phyloP scores from a whole-genome alignment of 2,329 filamentous ascomycete genomes.

The Alternaria atra region DNA sequence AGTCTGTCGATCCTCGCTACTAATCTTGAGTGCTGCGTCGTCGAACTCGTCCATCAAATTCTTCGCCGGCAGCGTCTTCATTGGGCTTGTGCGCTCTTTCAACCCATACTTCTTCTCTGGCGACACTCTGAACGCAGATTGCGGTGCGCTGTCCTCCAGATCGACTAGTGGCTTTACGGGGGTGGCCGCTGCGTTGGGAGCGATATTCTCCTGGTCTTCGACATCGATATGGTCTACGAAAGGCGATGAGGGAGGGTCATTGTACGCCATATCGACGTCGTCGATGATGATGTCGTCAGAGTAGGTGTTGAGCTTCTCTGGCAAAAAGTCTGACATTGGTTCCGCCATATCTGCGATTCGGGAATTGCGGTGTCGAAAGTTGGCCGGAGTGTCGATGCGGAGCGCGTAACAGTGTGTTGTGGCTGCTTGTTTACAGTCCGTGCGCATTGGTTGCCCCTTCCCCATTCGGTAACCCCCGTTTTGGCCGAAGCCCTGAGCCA shows the following conservation, averaged over 20 bases:
- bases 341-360: conserved; percentile 37
- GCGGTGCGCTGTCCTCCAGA: conserved; percentile 38
- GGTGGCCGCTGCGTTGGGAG: conserved; percentile 31
- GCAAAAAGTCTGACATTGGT: conserved; percentile 43
- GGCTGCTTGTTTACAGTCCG: conserved; percentile 25
- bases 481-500: conserved; percentile 8
- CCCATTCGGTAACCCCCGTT: conserved; percentile 19
- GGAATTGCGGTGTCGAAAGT: conserved; percentile 22
- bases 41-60: conserved; percentile 40
- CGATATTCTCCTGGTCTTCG: conserved; percentile 51
- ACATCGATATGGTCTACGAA: conserved; percentile 57
- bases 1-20: conserved; percentile 20
- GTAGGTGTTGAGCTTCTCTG: conserved; percentile 41
- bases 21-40: conserved; percentile 19
- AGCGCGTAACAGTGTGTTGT: conserved; percentile 19
- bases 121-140: conserved; percentile 46
- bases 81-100: conserved; percentile 41
- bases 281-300: conserved; percentile 30
- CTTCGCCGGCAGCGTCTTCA: conserved; percentile 42
- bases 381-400: conserved; percentile 22
- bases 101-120: conserved; percentile 39
- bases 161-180: conserved; percentile 36
- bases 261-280: conserved; percentile 50
- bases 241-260: conserved; percentile 58
- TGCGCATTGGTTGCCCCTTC: conserved; percentile 20